Evolutionary conservation across 257 asterid species (phyloP).

Genomic region (Penstemon davidsonii): DNA sequence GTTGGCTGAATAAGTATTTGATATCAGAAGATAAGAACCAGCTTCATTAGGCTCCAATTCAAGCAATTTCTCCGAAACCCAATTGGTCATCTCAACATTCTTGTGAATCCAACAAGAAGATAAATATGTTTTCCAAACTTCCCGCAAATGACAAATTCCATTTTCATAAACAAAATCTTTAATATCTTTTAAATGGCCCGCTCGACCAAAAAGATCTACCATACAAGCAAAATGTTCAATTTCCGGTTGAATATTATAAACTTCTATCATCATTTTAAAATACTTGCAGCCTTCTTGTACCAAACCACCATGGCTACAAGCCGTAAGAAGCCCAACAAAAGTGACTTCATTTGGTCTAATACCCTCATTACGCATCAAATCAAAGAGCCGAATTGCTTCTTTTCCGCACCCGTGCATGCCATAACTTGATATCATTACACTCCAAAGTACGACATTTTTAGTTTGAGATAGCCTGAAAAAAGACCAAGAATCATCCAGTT

Average conservation of each 20-base stretch:
- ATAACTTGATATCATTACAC: slow-evolving; percentile 63
- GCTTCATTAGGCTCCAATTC: slow-evolving; percentile 48
- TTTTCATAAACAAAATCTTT: slow-evolving; percentile 50
- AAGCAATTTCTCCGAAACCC: slow-evolving; percentile 55
- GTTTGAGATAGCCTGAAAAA: slow-evolving; percentile 44
- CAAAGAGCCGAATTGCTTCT: slow-evolving; percentile 59
- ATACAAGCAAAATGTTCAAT: slow-evolving; percentile 65
- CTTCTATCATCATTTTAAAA: slow-evolving; percentile 62
- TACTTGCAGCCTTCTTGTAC: slow-evolving; percentile 64
- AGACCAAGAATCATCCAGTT: slow-evolving; percentile 48
- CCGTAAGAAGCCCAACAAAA: slow-evolving; percentile 61
- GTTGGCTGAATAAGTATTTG: slow-evolving; percentile 59
- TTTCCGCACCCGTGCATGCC: slow-evolving; percentile 62
- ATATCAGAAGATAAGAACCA: slow-evolving; percentile 46
- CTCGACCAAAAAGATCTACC: slow-evolving; percentile 74
- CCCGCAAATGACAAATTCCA: slow-evolving; percentile 39
- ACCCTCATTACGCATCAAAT: slow-evolving; percentile 52
- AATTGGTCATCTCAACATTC: slow-evolving; percentile 57
- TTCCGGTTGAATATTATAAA: slow-evolving; percentile 43
- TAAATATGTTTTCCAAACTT: slow-evolving; percentile 65
- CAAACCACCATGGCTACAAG: slow-evolving; percentile 81
- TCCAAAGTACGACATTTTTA: slow-evolving; percentile 62
- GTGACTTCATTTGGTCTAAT: slow-evolving; percentile 61
- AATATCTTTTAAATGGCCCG: slow-evolving; percentile 60
- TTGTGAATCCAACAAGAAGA: slow-evolving; percentile 68